Percentiles rank a stretch among this genome's conserved stretches.
These are phyloP conservation scores for Talaromyces sp. DNA, from an alignment of 2,329 filamentous ascomycete genomes.

Conservation along the genomic window DNA sequence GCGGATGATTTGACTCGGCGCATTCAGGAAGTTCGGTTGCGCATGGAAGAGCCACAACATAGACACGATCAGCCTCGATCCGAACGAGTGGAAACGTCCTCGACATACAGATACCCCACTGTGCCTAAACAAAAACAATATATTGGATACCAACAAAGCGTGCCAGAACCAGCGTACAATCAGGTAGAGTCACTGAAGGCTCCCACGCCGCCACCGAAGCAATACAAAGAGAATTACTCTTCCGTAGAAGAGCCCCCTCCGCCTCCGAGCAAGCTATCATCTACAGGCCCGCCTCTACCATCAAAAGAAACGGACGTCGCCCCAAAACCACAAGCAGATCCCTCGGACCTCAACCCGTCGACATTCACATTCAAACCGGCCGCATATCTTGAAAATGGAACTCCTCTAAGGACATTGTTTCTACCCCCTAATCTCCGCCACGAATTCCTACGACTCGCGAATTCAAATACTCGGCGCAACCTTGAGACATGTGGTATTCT, in stretches of 20 bases:
- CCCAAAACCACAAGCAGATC: constrained; percentile 22
- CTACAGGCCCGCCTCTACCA: constrained; percentile 25
- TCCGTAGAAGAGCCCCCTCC: constrained; percentile 25
- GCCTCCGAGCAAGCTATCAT: constrained; percentile 28
- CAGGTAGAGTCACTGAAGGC: constrained; percentile 25
- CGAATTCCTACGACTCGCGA: constrained; percentile 70
- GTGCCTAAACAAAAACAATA: constrained; percentile 38
- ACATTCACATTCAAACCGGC: constrained; percentile 78
- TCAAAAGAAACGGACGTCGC: constrained; percentile 25
- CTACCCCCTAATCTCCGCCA: constrained; percentile 72
- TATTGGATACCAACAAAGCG: constrained; percentile 24
- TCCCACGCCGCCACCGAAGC: constrained; percentile 41
- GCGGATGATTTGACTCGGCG: constrained; percentile 49
- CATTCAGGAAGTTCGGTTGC: constrained; percentile 51
- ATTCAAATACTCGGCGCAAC: constrained; percentile 72
- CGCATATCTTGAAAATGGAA: constrained; percentile 85
- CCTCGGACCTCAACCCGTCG: constrained; percentile 37
- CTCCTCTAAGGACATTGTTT: constrained; percentile 81
- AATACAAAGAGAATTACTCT: constrained; percentile 22
- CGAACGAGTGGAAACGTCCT: constrained; percentile 18
- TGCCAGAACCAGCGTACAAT: constrained; percentile 21
- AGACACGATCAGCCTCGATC: constrained; percentile 13
- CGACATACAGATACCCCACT: constrained; percentile 43
- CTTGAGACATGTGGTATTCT: constrained; percentile 95
- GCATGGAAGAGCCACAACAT: constrained; percentile 30